Evolutionary conservation across 129 eudicot genomes (phyloP), one percentile per base, ranked within the genome.

Genomic region (Ambrosia trifida): DNA sequence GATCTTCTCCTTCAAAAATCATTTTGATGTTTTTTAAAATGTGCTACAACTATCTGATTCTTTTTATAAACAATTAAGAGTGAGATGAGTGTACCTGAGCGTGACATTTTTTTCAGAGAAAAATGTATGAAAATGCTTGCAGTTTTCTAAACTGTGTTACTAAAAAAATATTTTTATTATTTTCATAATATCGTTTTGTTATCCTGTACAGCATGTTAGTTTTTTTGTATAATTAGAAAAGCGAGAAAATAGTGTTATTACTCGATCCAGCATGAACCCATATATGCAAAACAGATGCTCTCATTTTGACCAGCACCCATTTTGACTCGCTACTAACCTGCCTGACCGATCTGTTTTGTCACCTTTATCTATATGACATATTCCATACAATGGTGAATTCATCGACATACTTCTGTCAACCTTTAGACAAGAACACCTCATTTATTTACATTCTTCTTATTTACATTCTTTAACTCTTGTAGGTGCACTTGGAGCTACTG

Each of bases 401-500:
- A 33, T 62, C 2, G 17, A 58, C 41, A 12, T 58, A 58, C 41
- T 56, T 56, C 62, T 12, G 40, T 57, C 64, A 5, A 58, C 18
- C 17, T 58, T 58, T 30, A 58, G 64, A 31, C 40, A 11, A 58
- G 38, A 58, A 58, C 5, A 58, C 64, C 41, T 31, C 17, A 2
- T 32, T 31, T 59, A 32, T 12, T 31, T 30, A 3, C 40, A 12
- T 30, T 59, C 4, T 4, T 59, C 20, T 59, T 30, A 13, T 31
- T 31, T 31, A 30, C 18, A 31, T 59, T 31, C 18, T 31, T 59
- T 31, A 12, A 76, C 53, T 57, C 44, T 40, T 78, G 43, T 61
- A 94, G 99, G 99, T 94, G 74, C 99, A 94, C 76, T 71, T 94
- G 89, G 99, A 94, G 85, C 89, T 94, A 16, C 61, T 94, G 46